phyloP scores from a whole-genome alignment of 176 grass and related monocot genomes.

The Carex parvula region DNA sequence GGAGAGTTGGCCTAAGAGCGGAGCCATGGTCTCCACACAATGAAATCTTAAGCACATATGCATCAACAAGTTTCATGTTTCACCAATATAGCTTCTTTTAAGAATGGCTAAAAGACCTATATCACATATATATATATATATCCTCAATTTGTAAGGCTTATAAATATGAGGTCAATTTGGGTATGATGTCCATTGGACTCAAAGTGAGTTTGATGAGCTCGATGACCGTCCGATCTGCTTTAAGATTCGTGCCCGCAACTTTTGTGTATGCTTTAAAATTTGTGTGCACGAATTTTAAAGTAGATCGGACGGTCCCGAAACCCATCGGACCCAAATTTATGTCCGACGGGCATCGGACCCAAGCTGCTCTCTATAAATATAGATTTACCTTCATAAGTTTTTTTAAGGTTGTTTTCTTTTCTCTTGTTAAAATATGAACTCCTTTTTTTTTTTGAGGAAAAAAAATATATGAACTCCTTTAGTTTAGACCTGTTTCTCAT shows the following conservation, averaged over 20 bases:
- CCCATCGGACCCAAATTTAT: too few species aligned
- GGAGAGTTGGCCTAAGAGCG: constrained; percentile 85
- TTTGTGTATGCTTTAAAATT: too few species aligned
- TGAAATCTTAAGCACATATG: constrained; percentile 88
- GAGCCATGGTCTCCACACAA: constrained; percentile 83
- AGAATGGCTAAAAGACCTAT: constrained; percentile 1
- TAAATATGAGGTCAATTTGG: too few species aligned
- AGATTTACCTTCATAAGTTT: background rate
- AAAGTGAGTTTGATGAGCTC: too few species aligned
- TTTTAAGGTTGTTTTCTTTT: background rate
- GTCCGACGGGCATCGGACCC: too few species aligned
- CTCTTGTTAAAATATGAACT: background rate
- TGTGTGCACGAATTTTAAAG: too few species aligned
- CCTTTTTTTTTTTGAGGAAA: background rate
- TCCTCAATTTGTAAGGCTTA: background rate
- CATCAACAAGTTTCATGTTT: constrained; percentile 61
- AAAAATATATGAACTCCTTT: background rate
- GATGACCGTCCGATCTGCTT: too few species aligned
- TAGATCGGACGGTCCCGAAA: too few species aligned
- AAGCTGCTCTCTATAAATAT: background rate
- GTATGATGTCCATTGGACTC: too few species aligned
- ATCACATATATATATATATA: constrained; percentile 8
- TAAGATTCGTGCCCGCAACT: too few species aligned
- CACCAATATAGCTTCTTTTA: constrained; percentile 82
- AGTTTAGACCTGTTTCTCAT: background rate